Evolutionary conservation across 208 protist species (phyloP).

Genomic region (Leishmania martiniquensis): DNA sequence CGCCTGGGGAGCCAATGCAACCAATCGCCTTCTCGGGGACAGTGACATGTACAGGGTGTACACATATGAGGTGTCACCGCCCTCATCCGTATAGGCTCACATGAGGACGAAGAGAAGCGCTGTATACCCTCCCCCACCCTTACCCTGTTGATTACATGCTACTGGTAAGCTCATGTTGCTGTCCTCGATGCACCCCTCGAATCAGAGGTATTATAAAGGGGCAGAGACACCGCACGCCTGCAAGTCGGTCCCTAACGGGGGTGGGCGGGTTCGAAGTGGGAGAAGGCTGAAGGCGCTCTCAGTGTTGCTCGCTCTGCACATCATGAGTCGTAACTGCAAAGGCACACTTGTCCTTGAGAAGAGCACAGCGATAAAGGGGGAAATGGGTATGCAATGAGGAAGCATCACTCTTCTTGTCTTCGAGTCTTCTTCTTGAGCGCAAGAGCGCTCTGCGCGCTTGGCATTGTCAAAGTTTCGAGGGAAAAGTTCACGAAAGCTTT

Average conservation of each 20-base stretch:
- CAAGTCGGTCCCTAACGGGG: not conserved
- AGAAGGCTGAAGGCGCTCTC: not conserved
- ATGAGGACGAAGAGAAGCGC: not conserved
- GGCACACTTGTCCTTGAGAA: not conserved
- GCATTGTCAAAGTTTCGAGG: not conserved
- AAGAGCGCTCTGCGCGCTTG: not conserved
- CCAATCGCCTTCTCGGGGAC: conserved; percentile 55
- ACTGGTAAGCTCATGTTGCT: not conserved
- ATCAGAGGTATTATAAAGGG: not conserved
- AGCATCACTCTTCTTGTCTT: not conserved
- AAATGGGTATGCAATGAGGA: not conserved
- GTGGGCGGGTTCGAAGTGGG: not conserved
- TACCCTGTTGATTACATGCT: not conserved
- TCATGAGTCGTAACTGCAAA: not conserved
- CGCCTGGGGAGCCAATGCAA: conserved; percentile 61
- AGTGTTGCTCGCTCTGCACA: not conserved
- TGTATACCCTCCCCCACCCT: not conserved
- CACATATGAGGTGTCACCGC: conserved; percentile 51
- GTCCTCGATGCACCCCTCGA: not conserved
- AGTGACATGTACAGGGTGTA: conserved; percentile 86
- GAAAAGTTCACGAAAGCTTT: not conserved
- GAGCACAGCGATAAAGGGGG: not conserved
- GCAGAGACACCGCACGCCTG: not conserved
- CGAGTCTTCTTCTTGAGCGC: not conserved
- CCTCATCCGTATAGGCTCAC: not conserved